Base-by-base conservation (phyloP, 768 basidiomycete species). In the Rhodosporidiobolus sp. region DNA sequence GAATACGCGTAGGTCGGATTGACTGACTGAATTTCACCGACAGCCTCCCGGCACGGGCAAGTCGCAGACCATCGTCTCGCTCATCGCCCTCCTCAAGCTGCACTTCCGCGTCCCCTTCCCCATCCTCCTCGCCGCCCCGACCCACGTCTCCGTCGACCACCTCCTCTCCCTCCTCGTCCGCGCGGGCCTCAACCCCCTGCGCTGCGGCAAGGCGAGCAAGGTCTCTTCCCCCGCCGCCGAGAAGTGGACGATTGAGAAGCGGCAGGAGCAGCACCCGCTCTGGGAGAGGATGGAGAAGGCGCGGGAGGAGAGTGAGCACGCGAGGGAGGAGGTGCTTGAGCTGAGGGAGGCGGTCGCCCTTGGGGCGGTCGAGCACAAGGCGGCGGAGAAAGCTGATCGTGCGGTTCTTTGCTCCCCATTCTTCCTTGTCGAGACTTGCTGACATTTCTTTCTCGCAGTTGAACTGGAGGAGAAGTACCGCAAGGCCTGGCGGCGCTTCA, bases 1-100 rank as follows among this genome's bases (percentile, higher is more conserved):
- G n/a, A n/a, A n/a, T n/a, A n/a, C n/a, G n/a, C n/a, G n/a, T 48
- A 4, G 28, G 14, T 11, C 28, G 16, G 7, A 49, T 45, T 70
- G 30, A 53, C 56, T 28, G 19, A 35, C 65, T 59, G 62, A 64
- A n/a, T 32, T 54, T 14, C 20, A 61, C 65, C 45, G 73, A 26
- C 77, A 92, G 90, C 91, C 92, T 52, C 92, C 92, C 28, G 92
- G 92, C 30, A 94, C 92, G 0, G 94, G 94, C 48, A 97, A 97
- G 81, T 94, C 93, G 4, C 88, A 89, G 79, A 94, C 74, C 53
- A 63, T 71, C 28, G 70, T 73, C 63, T 30, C 65, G 11, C 60
- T 76, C 50, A 73, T 78, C 63, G 30, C 59, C 3, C 74, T 79
- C 35, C 70, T 71, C 67, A 79, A 92, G 88, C 79, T 82, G 6